Conservation (phyloP, 805 yeast genomes). For the Yamadazyma kitorensis region DNA sequence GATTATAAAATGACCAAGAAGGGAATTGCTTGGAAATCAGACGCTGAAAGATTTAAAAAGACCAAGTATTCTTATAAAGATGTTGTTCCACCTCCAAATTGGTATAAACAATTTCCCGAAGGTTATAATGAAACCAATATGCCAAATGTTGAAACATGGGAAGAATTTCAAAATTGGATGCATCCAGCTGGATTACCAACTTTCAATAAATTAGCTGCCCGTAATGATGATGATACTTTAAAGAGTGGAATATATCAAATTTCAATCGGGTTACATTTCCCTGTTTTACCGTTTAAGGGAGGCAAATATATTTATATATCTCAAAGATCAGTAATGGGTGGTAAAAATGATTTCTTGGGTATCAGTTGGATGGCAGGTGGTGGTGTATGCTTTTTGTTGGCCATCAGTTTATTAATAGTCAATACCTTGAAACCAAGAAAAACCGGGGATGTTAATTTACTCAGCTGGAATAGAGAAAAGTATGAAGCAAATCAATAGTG, state of each 20-base stretch:
- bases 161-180: conserved; percentile 48
- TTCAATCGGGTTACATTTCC: conserved; percentile 72
- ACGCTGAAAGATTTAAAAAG: conserved; percentile 38
- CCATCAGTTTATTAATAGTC: conserved; percentile 48
- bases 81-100: conserved; percentile 45
- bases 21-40: conserved; percentile 42
- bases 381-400: conserved; percentile 60
- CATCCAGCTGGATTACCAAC: conserved; percentile 40
- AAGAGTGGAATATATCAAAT: conserved; percentile 61
- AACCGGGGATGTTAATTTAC: conserved; percentile 64
- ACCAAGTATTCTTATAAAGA: conserved; percentile 36
- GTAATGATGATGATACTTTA: conserved; percentile 58
- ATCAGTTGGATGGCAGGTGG: conserved; percentile 75
- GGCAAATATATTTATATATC: conserved; percentile 64
- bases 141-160: conserved; percentile 44
- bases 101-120: conserved; percentile 41
- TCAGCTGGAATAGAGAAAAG: conserved; percentile 66
- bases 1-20: conserved; percentile 34
- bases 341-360: conserved; percentile 72
- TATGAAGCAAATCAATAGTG: conserved; percentile 2
- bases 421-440: conserved; percentile 66
- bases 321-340: conserved; percentile 73
- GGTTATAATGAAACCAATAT: conserved; percentile 42
- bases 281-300: conserved; percentile 67
- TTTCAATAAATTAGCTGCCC: conserved; percentile 49